Conservation (phyloP, 1,284 basidiomycete species). For the Moesziomyces parantarcticus region DNA sequence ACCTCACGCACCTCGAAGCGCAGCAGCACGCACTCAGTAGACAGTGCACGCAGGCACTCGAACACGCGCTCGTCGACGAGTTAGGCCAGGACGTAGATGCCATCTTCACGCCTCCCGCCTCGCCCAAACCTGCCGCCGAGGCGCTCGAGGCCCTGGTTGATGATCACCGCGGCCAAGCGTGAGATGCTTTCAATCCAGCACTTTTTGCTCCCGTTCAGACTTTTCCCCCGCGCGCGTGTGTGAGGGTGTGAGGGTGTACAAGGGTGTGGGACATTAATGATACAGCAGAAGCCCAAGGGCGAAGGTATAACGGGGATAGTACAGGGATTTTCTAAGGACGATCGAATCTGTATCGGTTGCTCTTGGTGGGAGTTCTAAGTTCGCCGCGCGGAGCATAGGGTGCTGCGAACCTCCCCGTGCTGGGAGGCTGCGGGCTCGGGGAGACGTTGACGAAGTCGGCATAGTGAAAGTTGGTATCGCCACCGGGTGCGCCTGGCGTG, state of each 20-base stretch:
- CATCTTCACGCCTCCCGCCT: slow-evolving; percentile 53
- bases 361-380: slow-evolving; percentile 25
- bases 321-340: neutral
- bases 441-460: slow-evolving; percentile 56
- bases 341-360: slow-evolving; percentile 26
- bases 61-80: slow-evolving; percentile 45
- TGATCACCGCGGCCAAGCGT: neutral
- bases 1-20: slow-evolving; percentile 14
- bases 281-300: too few species aligned
- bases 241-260: too few species aligned
- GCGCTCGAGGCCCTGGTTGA: neutral
- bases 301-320: neutral
- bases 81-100: slow-evolving; percentile 54
- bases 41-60: slow-evolving; percentile 38
- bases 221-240: too few species aligned
- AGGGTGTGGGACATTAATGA: too few species aligned
- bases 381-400: neutral
- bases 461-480: slow-evolving; percentile 50
- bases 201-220: too few species aligned
- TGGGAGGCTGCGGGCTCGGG: slow-evolving; percentile 47
- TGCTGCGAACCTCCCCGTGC: slow-evolving; percentile 8
- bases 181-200: neutral
- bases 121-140: slow-evolving; percentile 17
- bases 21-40: slow-evolving; percentile 25
- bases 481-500: slow-evolving; percentile 27